Base-by-base conservation (phyloP, 2,329 filamentous ascomycete genomes). In the Microdochium trichocladiopsis region DNA sequence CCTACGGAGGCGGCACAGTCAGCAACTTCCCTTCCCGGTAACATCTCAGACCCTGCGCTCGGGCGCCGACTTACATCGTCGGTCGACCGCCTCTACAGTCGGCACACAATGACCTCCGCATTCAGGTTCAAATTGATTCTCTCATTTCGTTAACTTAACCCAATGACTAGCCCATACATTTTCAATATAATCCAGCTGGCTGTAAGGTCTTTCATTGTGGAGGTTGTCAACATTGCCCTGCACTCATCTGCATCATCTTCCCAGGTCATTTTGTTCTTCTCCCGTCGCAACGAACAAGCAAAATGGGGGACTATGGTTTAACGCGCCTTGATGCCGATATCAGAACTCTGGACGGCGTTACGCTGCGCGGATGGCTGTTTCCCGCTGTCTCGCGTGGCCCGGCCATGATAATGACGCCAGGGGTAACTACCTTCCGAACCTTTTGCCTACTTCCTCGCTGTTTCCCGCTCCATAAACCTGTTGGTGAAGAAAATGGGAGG, bases 331-430 rank as follows among this genome's bases (percentile, higher is more conserved):
- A 67, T 43, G 64, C 74, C 47, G 66, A 72, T 52, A 72, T 72
- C 60, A 64, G 66, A 43, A 72, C 72, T 6, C 48, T 72, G 2
- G 71, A 74, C 57, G 69, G 70, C 6, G 45, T 71, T 4, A 69
- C 61, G 9, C 57, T 75, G 9, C 60, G 66, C 14, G 72, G 70
- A 10, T 61, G 59, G 55, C 58, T 75, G 12, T 74, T 66, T 53
- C 60, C 64, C 24, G 67, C 64, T 8, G 47, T 41, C 9, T 23
- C 55, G 23, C 54, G 51, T 25, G 63, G 60, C 4, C 59, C 66
- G 3, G 65, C 53, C 21, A 56, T 68, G n/a, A 58, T 67, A 21
- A 56, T 64, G 50, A 64, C 54, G 14, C 61, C 62, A 8, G 65
- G 63, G 2, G 61, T 65, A 53, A 50, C 59, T 57, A 49, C 16